Base-by-base conservation (phyloP, 2,329 filamentous ascomycete genomes). In the Neocatenulostroma microsporum region DNA sequence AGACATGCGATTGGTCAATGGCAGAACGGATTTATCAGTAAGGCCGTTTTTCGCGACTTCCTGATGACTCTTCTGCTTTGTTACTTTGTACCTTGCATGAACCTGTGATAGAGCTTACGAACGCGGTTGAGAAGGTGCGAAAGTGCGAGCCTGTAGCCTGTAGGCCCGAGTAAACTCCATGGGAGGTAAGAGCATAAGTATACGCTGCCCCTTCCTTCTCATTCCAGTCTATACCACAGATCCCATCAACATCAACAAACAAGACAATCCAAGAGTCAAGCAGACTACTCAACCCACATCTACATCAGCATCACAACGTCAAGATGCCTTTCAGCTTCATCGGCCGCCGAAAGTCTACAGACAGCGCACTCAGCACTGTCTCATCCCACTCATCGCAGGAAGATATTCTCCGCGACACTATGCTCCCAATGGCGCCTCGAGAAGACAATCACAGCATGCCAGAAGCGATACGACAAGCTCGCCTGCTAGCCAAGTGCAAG, bases 401-500 rank as follows among this genome's bases (percentile, higher is more conserved):
- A 26, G 29, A 41, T 21, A 44, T 39, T 10, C 32, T 56, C 20
- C 38, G 46, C 27, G 34, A 42, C 2, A 51, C 43, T 18, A 57
- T 49, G 4, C 42, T 56, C 4, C 55, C 55, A 8, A 37, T 57
- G 21, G 55, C 52, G 5, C 55, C 55, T 10, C 41, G 55, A 11
- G 50, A 57, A 35, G 53, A 55, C 41, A 41, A 55, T 41, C 54
- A 42, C 46, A 49, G 46, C 39, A 53, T 57, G 45, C 45, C 45
- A 21, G 53, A 56, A 29, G 46, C 49, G 34, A 43, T 44, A 10
- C 46, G 52, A 23, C 40, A 45, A 36, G 42, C 47, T 30, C 39
- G 46, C 19, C 29, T 57, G 12, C 46, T 54, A 8, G 49, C 48
- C 14, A 53, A 54, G 36, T 56, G 52, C 49, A 53, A 50, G 39